Base-by-base conservation (phyloP, 805 yeast species). In the Tetrapisispora phaffii region DNA sequence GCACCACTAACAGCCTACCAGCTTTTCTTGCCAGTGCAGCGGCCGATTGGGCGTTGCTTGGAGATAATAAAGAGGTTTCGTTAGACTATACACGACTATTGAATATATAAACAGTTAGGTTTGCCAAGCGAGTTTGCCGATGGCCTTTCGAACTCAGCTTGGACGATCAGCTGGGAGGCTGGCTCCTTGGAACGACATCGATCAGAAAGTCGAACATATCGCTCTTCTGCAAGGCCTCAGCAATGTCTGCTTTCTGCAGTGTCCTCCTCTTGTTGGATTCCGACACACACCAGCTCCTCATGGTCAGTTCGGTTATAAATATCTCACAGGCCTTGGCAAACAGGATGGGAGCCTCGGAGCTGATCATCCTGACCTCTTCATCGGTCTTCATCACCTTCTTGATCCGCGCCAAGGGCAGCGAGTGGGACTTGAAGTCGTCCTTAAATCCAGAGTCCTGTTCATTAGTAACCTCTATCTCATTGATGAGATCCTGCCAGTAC, bases 221-320 rank as follows among this genome's bases (percentile, higher is more conserved):
- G 34, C 89, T 79, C 61, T 87, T 87, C 52, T 88, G 93, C 46
- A 94, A 70, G 1, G 98, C 98, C 16, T 93, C 93, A 2, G 96
- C 95, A 50, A 93, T 88, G 60, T 93, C 99, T 1, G 87, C 79
- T 58, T 88, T 85, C 63, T 93, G 99, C 47, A 93, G 69, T 5
- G 99, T 93, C 49, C 99, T 70, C 53, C 99, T 76, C 61, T 93
- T 93, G 68, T 86, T 86, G 58, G 87, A 96, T 64, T 93, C 97
- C 2, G 97, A 96, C 57, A 89, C 96, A 50, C 93, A 87, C 98
- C 98, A 93, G 7, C 98, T 97, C 47, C 99, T 74, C 96, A 93
- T 89, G 13, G 99, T 89, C 45, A 93, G 70, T 63, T 93, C 99
- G 0, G 98, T 89, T 54, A 93, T 90, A 66, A 93, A 93, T 31